Evolutionary conservation across 1,139 yeast species (phyloP), one percentile per base, ranked within the genome.

Genomic region (Lizanozyma gosingica): DNA sequence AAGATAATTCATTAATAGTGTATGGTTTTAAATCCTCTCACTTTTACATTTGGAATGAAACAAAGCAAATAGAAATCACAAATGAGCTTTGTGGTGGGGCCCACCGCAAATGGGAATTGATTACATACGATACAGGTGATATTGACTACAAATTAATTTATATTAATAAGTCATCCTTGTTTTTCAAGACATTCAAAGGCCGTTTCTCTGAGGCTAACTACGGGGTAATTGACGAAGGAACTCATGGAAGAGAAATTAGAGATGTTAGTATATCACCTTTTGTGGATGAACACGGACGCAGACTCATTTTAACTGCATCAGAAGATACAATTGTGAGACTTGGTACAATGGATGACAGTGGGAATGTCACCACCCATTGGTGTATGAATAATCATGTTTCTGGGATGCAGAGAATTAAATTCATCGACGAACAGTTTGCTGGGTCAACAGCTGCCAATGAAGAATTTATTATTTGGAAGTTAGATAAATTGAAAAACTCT

Each of bases 241-340:
- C 88, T 0, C 97, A 92, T 58, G 98, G 98, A 0, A 72, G 97
- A 47, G 98, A 92, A 57, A 76, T 83, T 14, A 67, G 94, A 52
- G 83, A 76, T 46, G 64, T 83, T n/a, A 63, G 81, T 0, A 62
- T 78, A n/a, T 65, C 73, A 17, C 57, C 65, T 2, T 42, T 41
- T 1, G 35, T 39, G 2, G 43, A 47, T 15, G 34, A 34, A 0
- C 52, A 53, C 44, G 59, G 62, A 44, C 50, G 60, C 3, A 60
- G 59, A 35, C 48, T 75, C 16, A 62, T 83, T 9, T 73, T 85
- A 18, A 79, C 94, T 2, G 97, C 90, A 1, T 81, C 96, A 0
- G 98, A 92, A 57, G 98, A 92, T 54, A 83, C 97, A 0, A 76
- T 87, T 1, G 64, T 92, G 3, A 72, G 79, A 44, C 49, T 90